Conservation (phyloP, 192 early-diverging fungal species). For the Physocladia obscura region DNA sequence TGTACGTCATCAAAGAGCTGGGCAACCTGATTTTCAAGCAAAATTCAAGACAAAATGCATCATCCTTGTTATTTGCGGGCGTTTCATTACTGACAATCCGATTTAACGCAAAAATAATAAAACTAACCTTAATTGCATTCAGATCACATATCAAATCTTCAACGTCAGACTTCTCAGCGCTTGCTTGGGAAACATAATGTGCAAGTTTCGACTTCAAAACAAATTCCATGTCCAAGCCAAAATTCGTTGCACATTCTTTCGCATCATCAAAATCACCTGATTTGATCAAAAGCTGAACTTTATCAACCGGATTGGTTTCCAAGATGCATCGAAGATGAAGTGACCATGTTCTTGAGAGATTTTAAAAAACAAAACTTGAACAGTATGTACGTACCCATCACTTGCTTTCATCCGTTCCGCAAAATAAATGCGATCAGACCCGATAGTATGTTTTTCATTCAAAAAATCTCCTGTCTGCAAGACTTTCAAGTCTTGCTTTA, state of each 20-base stretch:
- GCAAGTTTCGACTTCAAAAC: conserved; percentile 12
- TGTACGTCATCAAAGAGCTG: conserved; percentile 11
- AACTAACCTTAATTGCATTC: conserved; percentile 17
- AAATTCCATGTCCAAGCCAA: conserved; percentile 31
- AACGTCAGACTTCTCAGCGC: neutral
- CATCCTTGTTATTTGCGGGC: neutral
- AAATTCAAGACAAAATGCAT: conserved; percentile 23
- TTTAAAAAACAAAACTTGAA: neutral
- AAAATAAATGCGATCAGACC: neutral
- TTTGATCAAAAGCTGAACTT: conserved; percentile 31
- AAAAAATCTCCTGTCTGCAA: neutral
- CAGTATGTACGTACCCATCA: neutral
- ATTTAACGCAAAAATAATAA: neutral
- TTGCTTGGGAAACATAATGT: neutral
- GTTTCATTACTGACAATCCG: too few species aligned
- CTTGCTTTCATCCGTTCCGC: neutral
- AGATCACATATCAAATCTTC: conserved; percentile 14
- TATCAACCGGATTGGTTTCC: conserved; percentile 29
- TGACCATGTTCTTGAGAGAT: neutral
- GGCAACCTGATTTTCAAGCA: conserved; percentile 17
- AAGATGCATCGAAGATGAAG: conserved; percentile 24
- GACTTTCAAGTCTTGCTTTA: neutral
- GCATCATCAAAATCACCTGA: conserved; percentile 38
- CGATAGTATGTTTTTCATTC: neutral
- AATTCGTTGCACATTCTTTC: conserved; percentile 27